phyloP scores from a whole-genome alignment of 2,329 filamentous ascomycete genomes.

The Calonectria hongkongensis region DNA sequence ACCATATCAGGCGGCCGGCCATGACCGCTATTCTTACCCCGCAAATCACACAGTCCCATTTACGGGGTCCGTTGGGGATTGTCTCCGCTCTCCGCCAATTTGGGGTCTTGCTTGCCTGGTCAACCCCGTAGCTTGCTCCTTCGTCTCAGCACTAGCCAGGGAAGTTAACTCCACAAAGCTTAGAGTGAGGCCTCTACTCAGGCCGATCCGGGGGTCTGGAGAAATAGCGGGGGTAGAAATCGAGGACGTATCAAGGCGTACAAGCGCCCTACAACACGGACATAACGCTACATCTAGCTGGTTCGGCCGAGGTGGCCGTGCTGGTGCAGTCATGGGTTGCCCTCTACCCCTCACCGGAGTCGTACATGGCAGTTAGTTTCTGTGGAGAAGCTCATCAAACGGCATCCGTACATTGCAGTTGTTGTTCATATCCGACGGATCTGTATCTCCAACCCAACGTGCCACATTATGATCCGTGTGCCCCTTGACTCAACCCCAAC shows the following conservation, averaged over 20 bases:
- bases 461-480: neutral
- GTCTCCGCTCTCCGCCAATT: neutral
- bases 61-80: neutral
- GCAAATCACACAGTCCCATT: neutral
- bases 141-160: conserved; percentile 6
- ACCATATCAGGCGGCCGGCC: neutral
- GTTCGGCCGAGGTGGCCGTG: conserved; percentile 6
- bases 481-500: neutral
- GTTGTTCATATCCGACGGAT: conserved; percentile 19
- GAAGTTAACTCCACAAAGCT: neutral
- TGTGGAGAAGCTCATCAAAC: conserved; percentile 9
- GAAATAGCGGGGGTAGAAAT: neutral
- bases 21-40: conserved; percentile 5
- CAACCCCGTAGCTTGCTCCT: conserved; percentile 12
- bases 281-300: neutral
- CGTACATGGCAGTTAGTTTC: neutral
- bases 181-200: neutral
- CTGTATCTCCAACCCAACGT: neutral
- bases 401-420: neutral
- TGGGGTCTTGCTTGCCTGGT: neutral
- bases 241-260: neutral
- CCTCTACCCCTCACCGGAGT: neutral
- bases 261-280: neutral
- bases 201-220: too few species aligned
- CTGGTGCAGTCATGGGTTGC: neutral